Conservation (phyloP, 495 filamentous ascomycete genomes). For the Pyrenula massariospora region DNA sequence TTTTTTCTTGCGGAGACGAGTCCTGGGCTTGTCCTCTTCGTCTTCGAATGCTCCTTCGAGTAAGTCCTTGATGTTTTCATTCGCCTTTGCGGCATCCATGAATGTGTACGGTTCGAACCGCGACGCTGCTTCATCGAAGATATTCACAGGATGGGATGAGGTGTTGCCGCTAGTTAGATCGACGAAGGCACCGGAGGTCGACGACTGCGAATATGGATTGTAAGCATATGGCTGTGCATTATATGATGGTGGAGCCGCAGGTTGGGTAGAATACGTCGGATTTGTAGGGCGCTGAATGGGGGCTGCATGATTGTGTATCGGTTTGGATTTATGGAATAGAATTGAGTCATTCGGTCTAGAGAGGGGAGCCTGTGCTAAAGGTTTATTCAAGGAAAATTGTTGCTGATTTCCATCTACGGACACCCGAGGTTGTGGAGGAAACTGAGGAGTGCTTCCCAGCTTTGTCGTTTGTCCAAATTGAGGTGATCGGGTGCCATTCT, state of each 20-base stretch:
- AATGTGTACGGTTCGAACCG: conserved; percentile 48
- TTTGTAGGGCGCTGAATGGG: not conserved
- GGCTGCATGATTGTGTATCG: not conserved
- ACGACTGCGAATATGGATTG: not conserved
- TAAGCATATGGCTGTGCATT: not conserved
- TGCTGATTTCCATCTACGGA: not conserved
- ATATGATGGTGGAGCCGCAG: not conserved
- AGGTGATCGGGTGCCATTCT: not conserved
- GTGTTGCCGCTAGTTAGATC: not conserved
- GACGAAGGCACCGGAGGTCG: not conserved
- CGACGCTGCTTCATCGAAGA: conserved; percentile 17
- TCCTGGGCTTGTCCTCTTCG: conserved; percentile 51
- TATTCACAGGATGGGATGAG: not conserved
- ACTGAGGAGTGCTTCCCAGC: not conserved
- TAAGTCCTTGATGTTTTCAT: conserved; percentile 75
- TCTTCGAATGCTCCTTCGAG: conserved; percentile 82
- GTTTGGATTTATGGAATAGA: not conserved
- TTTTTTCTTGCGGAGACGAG: conserved; percentile 41
- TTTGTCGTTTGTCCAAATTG: not conserved
- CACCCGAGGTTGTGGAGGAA: not conserved
- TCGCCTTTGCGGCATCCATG: conserved; percentile 65
- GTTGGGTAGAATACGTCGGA: not conserved
- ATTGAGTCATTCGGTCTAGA: not conserved
- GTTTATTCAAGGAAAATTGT: not conserved
- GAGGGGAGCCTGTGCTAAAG: not conserved